Conservation (phyloP, 139 green algal genomes). For the Astrephomene gubernaculifera region DNA sequence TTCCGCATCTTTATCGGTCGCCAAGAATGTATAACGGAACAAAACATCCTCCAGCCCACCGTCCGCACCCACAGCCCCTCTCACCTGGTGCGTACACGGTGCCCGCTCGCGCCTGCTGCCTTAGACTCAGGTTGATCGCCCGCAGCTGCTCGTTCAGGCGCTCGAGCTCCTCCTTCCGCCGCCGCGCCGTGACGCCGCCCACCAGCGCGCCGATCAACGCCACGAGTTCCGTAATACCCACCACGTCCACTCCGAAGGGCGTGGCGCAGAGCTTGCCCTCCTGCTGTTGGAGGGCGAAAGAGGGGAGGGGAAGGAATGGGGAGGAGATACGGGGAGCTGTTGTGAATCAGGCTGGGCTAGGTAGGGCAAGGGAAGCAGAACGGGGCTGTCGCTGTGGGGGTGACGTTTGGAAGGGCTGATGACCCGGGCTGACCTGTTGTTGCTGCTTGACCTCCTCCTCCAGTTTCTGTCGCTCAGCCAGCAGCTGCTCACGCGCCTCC, state of each 20-base stretch:
- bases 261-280: slow-evolving; percentile 92
- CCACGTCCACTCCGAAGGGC: slow-evolving; percentile 95
- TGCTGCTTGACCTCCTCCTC: slow-evolving; percentile 63
- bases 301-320: not conserved
- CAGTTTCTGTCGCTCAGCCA: slow-evolving; percentile 55
- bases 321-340: not conserved
- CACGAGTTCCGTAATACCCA: slow-evolving; percentile 95
- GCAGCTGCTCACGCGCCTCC: slow-evolving; percentile 49
- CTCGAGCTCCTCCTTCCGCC: slow-evolving; percentile 91
- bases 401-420: too few species aligned
- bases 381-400: too few species aligned
- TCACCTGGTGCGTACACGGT: slow-evolving; percentile 90
- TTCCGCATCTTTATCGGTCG: too few species aligned
- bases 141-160: slow-evolving; percentile 91
- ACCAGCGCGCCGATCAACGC: slow-evolving; percentile 75
- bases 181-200: slow-evolving; percentile 76
- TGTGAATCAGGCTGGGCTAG: too few species aligned
- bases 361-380: too few species aligned
- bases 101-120: slow-evolving; percentile 90
- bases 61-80: not conserved
- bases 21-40: too few species aligned
- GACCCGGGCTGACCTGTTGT: too few species aligned
- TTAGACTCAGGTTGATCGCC: slow-evolving; percentile 91
- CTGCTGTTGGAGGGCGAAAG: slow-evolving; percentile 5
- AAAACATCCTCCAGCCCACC: too few species aligned